Base-by-base conservation (phyloP, 352 stramenopile genomes). In the Globisporangium viniferum region DNA sequence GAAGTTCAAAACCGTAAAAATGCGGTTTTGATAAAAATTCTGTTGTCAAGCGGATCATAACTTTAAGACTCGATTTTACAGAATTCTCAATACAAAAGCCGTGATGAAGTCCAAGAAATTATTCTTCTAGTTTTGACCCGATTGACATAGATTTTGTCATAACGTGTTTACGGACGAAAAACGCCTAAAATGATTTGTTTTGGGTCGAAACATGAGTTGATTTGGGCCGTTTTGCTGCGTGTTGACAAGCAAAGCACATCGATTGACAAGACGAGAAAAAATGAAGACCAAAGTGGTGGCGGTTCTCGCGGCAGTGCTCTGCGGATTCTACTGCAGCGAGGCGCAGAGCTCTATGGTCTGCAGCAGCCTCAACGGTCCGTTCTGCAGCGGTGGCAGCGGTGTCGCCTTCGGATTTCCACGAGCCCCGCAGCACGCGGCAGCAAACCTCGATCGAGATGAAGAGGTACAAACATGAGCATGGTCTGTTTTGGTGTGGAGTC, bases 361-460 rank as follows among this genome's bases (percentile, higher is more conserved):
- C 67, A 93, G 83, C 67, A 92, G 83, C 41, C 72, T 88, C 12
- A 92, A 86, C n/a, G 85, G 85, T 15, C 85, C 85, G 27, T 93
- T 81, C 48, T 93, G 85, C 1, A 73, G 18, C 1, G 29, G 39
- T 3, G 49, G 33, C 0, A 72, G 53, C 31, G 53, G 81, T 0
- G 72, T 15, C 18, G 33, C 65, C 3, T 49, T 59, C 27, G 72
- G 72, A 39, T 82, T 84, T 58, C 61, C 69, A 46, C 18, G 66
- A 18, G 62, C 81, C 29, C 80, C 83, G 29, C 60, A 29, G 12
- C 77, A 93, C 59, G 78, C 78, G 20, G 44, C 46, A 3, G 49
- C 74, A 15, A 81, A 84, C 51, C 75, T 93, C 27, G 79, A 86
- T 46, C 51, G 66, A 0, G 66, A 79, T 35, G 68, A 81, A 65